Conservation (phyloP, 2,329 filamentous ascomycete genomes). For the Apiospora sp. region DNA sequence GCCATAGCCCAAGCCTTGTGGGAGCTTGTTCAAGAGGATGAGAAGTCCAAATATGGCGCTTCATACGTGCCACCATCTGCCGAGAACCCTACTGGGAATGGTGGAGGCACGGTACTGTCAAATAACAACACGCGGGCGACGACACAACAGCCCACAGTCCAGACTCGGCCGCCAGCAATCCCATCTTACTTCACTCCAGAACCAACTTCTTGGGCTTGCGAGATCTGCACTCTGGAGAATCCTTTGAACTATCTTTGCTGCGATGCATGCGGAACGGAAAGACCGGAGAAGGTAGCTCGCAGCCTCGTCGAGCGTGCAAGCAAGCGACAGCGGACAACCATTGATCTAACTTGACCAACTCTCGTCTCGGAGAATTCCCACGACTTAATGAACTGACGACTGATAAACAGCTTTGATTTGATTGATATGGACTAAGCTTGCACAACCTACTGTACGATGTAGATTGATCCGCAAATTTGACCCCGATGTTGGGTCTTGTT, state of each 20-base stretch:
- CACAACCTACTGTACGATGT: background rate
- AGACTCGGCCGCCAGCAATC: slow-evolving; percentile 25
- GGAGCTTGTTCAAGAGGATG: slow-evolving; percentile 86
- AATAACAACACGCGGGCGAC: slow-evolving; percentile 23
- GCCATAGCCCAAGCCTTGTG: slow-evolving; percentile 87
- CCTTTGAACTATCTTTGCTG: slow-evolving; percentile 59
- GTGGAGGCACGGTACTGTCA: slow-evolving; percentile 38
- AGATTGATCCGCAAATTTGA: background rate
- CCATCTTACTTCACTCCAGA: background rate
- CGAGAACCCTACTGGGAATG: slow-evolving; percentile 58
- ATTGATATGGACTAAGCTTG: background rate
- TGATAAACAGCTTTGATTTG: background rate
- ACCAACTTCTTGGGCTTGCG: slow-evolving; percentile 58
- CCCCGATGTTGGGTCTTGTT: background rate
- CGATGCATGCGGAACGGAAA: slow-evolving; percentile 62
- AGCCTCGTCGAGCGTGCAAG: background rate
- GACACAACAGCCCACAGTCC: slow-evolving; percentile 26
- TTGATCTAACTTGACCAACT: slow-evolving; percentile 19
- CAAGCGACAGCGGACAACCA: slow-evolving; percentile 23
- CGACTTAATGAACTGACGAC: background rate
- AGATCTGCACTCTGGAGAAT: slow-evolving; percentile 65
- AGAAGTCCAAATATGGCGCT: slow-evolving; percentile 62
- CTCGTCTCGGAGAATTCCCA: background rate
- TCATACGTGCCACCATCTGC: slow-evolving; percentile 59
- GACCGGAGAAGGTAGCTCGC: slow-evolving; percentile 35